Evolutionary conservation across 179 eudicot genomes (phyloP), one percentile per base, ranked within the genome.

Genomic region (Dionaea muscipula): DNA sequence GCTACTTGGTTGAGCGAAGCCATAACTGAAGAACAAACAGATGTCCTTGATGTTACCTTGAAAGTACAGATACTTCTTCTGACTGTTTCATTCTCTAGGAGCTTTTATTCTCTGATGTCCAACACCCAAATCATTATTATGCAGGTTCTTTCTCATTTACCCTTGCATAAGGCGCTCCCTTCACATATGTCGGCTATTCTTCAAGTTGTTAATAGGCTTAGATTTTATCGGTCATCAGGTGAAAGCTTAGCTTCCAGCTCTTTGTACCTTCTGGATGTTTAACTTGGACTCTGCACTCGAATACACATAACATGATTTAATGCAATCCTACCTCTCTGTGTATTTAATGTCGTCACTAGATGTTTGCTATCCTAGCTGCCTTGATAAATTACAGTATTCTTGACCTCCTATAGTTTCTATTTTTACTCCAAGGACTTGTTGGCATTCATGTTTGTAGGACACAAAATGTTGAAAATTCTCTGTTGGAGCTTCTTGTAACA

Each of bases 1-100:
- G 89, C 88, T 31, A 76, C 93, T 38, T 93, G 99, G 99, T 64
- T 88, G 76, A 81, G 86, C 68, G 78, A 82, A 70, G 99, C 99
- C 59, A 89, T 83, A 41, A 67, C 44, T 47, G 99, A 93, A 79
- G 99, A 93, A 45, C 99, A 93, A 76, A 81, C 99, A 22, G 88
- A 78, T 71, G 83, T 82, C 64, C 81, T 93, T 59, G 75, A 71
- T 56, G 77, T 74, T 57, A 68, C 74, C 59, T 73, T 93, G 36
- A 80, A 81, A 95, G 99, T 88, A 59, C 26, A 28, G 39, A 47
- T 11, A 24, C 51, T 48, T 56, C 23, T 18, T 37, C 43, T 36
- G 10, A 0, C 10, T 59, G 17, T 18, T n/a, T 20, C 19, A 23
- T 17, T 41, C 35, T 56, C n/a, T 33, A 41, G 68, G 31, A 39